Evolutionary conservation across 202 grass and related monocot genomes (phyloP), one percentile per base, ranked within the genome.

Genomic region (Panicum virgatum): DNA sequence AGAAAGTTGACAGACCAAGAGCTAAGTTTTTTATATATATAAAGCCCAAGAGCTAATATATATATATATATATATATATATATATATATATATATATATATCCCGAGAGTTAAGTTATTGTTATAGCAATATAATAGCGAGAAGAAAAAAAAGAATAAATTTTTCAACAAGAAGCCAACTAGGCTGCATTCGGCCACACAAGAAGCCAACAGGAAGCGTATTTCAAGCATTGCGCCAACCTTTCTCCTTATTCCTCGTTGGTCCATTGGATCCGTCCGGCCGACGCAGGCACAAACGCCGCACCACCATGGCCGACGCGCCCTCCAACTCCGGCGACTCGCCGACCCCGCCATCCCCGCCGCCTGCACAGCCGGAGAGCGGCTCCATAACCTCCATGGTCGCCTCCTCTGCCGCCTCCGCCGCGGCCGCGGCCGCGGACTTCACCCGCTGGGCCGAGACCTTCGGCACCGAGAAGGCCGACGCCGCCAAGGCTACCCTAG

Each of bases 371-470:
- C 36, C 73, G 29, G 88, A 78, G 43, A 45, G 12, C 43, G 74
- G 79, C 36, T 83, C 88, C 68, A 61, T 90, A 11, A 82, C 88
- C 44, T 90, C 88, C 74, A 79, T 86, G 88, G 88, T 90, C 0
- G 67, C 83, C 68, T 74, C 88, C 12, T 86, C 83, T 6, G 79
- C 83, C 1, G 18, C 73, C 66, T 86, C 83, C 42, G 88, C 88
- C 5, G 88, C 79, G 6, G 74, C 79, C 2, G 68, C 79, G 34
- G 83, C 61, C 7, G 74, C 73, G 1, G 88, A 90, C 8, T 66
- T 83, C 73, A 83, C 83, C 50, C 83, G 88, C 73, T 80, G 83
- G 51, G 88, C 66, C 15, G 83, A 90, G 83, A 80, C 73, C 73
- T 82, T 86, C 67, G 67, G 79, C 42, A 44, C 83, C 83, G 88